Percentiles rank a stretch among this genome's conserved stretches.
phyloP scores from a whole-genome alignment of 768 basidiomycete species.

The Xerocomellus chrysenteron region DNA sequence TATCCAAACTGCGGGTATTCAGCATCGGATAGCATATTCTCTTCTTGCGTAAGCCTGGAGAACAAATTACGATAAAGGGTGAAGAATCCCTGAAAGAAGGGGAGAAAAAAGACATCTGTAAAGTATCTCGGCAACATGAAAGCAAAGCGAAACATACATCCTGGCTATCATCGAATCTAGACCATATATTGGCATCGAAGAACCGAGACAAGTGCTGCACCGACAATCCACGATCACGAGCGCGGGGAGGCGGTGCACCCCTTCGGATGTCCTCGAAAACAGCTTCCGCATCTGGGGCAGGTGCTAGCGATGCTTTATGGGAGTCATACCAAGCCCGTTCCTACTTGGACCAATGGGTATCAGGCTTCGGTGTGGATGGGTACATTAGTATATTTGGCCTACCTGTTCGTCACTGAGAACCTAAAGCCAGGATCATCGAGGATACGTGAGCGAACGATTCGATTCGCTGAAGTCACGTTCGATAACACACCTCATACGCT shows the following conservation, averaged over 20 bases:
- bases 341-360: slow-evolving; percentile 48
- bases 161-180: slow-evolving; percentile 59
- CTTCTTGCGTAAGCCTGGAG: slow-evolving; percentile 77
- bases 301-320: slow-evolving; percentile 76
- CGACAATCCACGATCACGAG: slow-evolving; percentile 72
- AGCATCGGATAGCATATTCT: slow-evolving; percentile 43
- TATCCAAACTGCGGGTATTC: slow-evolving; percentile 84
- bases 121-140: not conserved
- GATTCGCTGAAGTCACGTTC: not conserved
- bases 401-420: slow-evolving; percentile 95
- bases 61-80: slow-evolving; percentile 88
- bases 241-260: slow-evolving; percentile 56
- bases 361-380: slow-evolving; percentile 5
- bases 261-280: slow-evolving; percentile 84
- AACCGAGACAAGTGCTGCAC: slow-evolving; percentile 81
- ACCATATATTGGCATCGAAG: slow-evolving; percentile 72
- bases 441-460: not conserved
- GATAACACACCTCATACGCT: slow-evolving; percentile 80
- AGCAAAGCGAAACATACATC: slow-evolving; percentile 44
- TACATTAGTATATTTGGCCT: slow-evolving; percentile 27
- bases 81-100: slow-evolving; percentile 72
- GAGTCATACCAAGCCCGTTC: slow-evolving; percentile 99
- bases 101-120: not conserved
- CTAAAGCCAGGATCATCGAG: slow-evolving; percentile 53
- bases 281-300: slow-evolving; percentile 79